Percentiles rank a stretch among this genome's conserved stretches.
phyloP scores from a whole-genome alignment of 2,329 filamentous ascomycete genomes.

The Sphaerulina musiva region DNA sequence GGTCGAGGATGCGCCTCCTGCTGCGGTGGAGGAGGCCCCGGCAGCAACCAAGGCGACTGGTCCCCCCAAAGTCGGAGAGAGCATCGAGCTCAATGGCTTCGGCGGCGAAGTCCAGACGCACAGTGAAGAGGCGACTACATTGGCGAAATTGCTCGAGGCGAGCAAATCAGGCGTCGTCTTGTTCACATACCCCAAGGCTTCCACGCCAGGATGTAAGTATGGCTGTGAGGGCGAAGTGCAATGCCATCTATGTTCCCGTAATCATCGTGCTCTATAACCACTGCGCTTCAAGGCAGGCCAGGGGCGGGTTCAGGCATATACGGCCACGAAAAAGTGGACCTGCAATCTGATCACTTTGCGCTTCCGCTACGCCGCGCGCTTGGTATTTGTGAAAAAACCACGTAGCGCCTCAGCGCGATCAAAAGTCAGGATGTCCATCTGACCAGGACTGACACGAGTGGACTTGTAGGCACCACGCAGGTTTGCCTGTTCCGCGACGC shows the following conservation, averaged over 20 bases:
- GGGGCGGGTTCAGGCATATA: too few species aligned
- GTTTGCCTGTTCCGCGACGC: constrained; percentile 88
- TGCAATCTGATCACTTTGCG: too few species aligned
- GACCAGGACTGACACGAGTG: constrained; percentile 1
- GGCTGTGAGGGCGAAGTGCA: too few species aligned
- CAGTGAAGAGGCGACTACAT: constrained; percentile 69
- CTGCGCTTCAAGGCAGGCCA: too few species aligned
- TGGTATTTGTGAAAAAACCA: too few species aligned
- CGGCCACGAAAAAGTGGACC: too few species aligned
- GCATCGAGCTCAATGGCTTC: constrained; percentile 49
- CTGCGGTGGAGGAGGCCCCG: constrained; percentile 5
- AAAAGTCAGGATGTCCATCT: neutral
- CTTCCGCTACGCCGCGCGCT: too few species aligned
- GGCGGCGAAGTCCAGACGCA: constrained; percentile 74
- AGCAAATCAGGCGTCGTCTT: constrained; percentile 82
- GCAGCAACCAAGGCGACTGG: constrained; percentile 16
- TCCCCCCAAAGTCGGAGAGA: constrained; percentile 42
- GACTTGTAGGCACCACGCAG: constrained; percentile 71
- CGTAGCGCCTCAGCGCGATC: neutral
- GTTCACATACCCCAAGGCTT: constrained; percentile 93
- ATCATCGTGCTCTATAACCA: too few species aligned
- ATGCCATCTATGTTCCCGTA: too few species aligned
- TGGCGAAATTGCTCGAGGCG: constrained; percentile 73
- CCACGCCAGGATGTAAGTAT: constrained; percentile 81
- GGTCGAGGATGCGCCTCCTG: constrained; percentile 26